Base-by-base conservation (phyloP, 2,329 filamentous ascomycete species). In the Juglanconis sp. region DNA sequence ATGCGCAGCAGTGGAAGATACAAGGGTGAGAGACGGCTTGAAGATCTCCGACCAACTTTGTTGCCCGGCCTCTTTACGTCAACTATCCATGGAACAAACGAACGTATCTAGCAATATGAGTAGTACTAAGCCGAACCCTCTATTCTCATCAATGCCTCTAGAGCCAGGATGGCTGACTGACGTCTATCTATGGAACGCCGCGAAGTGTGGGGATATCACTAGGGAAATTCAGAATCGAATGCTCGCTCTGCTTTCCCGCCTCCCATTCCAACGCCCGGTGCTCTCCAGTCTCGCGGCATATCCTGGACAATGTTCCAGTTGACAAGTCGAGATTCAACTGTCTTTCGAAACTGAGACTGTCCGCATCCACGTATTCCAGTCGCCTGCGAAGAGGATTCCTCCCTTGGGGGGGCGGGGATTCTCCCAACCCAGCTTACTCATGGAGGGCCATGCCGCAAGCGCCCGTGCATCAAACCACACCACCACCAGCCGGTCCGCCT, bases 141-240 rank as follows among this genome's bases (percentile, higher is more conserved):
- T 24, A 24, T 24, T 24, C 38, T 42, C 38, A 42, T 42, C 38
- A 42, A 42, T 13, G 5, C 51, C 40, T 62, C 60, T 63, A 53
- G 48, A 59, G 35, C 13, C 50, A 42, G 24, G 17, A 8, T 50
- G 38, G 17, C 35, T 42, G 35, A 53, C 38, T 31, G 50, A 53
- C 38, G 13, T 53, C 38, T 44, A 32, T 53, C 52, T 53, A 31
- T n/a, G 8, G 2, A 53, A 44, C 31, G 36, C 52, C 38, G 30
- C 52, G 30, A 32, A 44, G 13, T 17, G 24, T 52, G 24, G 52
- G 52, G n/a, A 44, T 34, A 46, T 53, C 52, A 52, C 32, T 30
- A 53, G 40, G 30, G 36, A 17, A 42, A 15, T 10, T 30, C 35
- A 38, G 35, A 2, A 10, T 30, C 35, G 17, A 53, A 31, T 42